Evolutionary conservation across 2,329 filamentous ascomycete species (phyloP), one percentile per base, ranked within the genome.

Genomic region (Hawksworthiomyces lignivorus): DNA sequence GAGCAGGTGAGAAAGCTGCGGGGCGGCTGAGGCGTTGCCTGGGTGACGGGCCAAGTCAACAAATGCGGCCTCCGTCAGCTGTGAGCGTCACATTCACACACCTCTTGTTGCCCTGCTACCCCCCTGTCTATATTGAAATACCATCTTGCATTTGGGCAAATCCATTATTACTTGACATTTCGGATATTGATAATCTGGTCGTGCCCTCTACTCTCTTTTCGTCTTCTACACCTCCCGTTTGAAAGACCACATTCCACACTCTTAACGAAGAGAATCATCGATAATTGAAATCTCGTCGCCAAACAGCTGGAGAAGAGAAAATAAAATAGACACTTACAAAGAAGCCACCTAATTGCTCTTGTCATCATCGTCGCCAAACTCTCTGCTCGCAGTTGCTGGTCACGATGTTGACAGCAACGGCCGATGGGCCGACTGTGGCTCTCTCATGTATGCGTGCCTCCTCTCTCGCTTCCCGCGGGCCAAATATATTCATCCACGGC

Each of bases 401-500:
- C 38, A 47, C 36, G 19, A 51, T 51, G 49, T 27, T 49, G 43
- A 36, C 45, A 27, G 29, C 45, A 31, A 29, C 42, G 42, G 41
- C 46, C 33, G 50, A 52, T 12, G 48, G 44, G 42, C 50, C 47
- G 19, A 44, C 41, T n/a, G 46, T 53, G 50, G 43, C 52, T 28
- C 30, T 49, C 41, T 54, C 48, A 31, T 53, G 48, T 53, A 50
- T 15, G 49, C 46, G 8, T 26, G 8, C 24, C 3, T 2, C n/a
- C n/a, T n/a, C n/a, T n/a, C n/a, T n/a, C n/a, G n/a, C n/a, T n/a
- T n/a, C n/a, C n/a, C n/a, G n/a, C n/a, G n/a, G n/a, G n/a, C n/a
- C n/a, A n/a, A n/a, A n/a, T n/a, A n/a, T n/a, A n/a, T n/a, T n/a
- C n/a, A n/a, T n/a, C n/a, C n/a, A n/a, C n/a, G n/a, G n/a, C n/a